Evolutionary conservation across 768 basidiomycete species (phyloP), one percentile per base, ranked within the genome.

Genomic region (Boletus pseudopeckii): DNA sequence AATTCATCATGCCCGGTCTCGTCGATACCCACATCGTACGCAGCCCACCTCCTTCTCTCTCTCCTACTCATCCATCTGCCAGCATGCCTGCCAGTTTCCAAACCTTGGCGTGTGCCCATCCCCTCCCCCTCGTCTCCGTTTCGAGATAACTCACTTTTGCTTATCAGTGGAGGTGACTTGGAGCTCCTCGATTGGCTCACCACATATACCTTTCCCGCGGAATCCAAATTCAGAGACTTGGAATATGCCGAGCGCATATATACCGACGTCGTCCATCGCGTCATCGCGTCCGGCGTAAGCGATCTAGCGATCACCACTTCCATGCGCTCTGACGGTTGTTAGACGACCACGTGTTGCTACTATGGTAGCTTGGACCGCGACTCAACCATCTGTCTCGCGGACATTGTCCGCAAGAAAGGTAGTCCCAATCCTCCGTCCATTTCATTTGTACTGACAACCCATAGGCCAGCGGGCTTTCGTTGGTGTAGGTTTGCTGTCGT

Each of bases 311-410:
- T 42, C 55, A 13, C 39, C 38, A 5, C 20, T n/a, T 18, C 9
- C 49, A 51, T 51, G 50, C 30, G 36, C 52, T 33, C 58, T 41
- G 45, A 60, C 15, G 22, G 34, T 46, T 15, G 37, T n/a, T 28
- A 62, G 94, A 96, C 93, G 1, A 97, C 95, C 1, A 97, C 95
- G 0, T 91, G 86, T 64, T 97, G 92, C 68, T 97, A 95, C 70
- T 96, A 91, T 65, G 91, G 84, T 8, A 87, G 84, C 2, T 70
- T 94, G 14, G 92, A 98, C 67, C 73, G 86, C 24, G 86, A 88
- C 52, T 80, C 86, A 0, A 92, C 92, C 8, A 91, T 88, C 72
- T 72, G 81, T 34, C 81, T 98, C 6, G 94, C 90, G 2, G 84
- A 92, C 39, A 80, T 90, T 33, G 80, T 88, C 10, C 79, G 84